These are phyloP conservation scores for Aspergillus arachidicola DNA, from an alignment of 2,329 filamentous ascomycete genomes.

Conservation along the genomic window DNA sequence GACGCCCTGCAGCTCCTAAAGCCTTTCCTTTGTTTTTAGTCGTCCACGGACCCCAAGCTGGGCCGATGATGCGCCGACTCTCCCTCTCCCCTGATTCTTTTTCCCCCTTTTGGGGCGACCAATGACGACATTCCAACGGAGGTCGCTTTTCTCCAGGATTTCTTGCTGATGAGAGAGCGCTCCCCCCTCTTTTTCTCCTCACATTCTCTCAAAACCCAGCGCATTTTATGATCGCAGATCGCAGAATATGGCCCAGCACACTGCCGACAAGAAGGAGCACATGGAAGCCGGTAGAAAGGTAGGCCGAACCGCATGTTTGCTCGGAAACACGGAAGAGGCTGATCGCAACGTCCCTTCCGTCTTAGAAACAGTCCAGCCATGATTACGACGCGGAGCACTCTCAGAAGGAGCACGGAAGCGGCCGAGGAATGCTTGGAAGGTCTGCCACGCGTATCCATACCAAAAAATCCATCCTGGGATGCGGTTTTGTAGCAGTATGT, in stretches of 20 bases:
- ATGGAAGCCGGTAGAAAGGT: background rate
- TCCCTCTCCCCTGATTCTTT: background rate
- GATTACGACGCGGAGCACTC: background rate
- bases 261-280: background rate
- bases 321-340: background rate
- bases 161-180: background rate
- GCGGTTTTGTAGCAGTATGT: background rate
- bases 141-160: background rate
- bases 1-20: background rate
- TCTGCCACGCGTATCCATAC: background rate
- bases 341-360: background rate
- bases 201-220: background rate
- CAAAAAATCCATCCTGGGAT: background rate
- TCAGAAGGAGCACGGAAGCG: background rate
- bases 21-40: slow-evolving; percentile 2
- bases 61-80: background rate
- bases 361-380: background rate
- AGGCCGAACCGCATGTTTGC: background rate
- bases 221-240: background rate
- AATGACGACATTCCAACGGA: background rate
- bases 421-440: background rate
- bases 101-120: background rate
- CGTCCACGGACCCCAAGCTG: background rate
- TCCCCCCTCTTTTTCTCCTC: background rate
- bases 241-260: background rate